Conservation (phyloP, 2,329 filamentous ascomycete species). For the Coleophoma eucalyptorum region DNA sequence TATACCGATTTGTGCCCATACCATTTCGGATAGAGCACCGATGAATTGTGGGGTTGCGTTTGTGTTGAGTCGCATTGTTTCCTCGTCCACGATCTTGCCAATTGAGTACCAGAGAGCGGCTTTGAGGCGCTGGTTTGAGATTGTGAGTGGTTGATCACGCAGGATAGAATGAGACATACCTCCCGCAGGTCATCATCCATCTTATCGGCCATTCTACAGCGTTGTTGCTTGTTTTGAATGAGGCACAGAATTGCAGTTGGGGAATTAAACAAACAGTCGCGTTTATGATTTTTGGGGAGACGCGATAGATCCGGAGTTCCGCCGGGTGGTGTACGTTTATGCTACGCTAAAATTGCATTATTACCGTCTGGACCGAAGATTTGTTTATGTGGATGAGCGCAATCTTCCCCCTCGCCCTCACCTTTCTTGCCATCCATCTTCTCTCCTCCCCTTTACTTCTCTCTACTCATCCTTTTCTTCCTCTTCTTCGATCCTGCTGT, state of each 20-base stretch:
- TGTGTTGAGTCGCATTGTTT: conserved; percentile 66
- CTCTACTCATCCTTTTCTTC: background rate
- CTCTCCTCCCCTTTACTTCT: background rate
- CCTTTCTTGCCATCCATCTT: background rate
- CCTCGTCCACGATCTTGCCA: conserved; percentile 84
- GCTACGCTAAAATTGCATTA: background rate
- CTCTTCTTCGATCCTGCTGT: background rate
- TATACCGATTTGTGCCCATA: conserved; percentile 81
- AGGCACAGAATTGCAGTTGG: background rate
- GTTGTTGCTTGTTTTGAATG: background rate
- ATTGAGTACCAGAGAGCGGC: conserved; percentile 80
- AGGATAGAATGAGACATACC: conserved; percentile 3
- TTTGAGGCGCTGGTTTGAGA: conserved; percentile 64
- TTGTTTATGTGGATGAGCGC: conserved; percentile 2
- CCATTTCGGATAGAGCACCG: conserved; percentile 77
- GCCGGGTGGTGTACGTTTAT: background rate
- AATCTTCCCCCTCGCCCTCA: no score
- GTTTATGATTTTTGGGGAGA: conserved; percentile 4
- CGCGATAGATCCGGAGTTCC: conserved; percentile 10
- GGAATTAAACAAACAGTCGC: background rate
- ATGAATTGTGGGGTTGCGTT: conserved; percentile 94
- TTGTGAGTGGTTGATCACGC: background rate
- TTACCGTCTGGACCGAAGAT: conserved; percentile 1
- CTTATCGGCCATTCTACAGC: conserved; percentile 11
- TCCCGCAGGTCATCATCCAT: conserved; percentile 20